Evolutionary conservation across 2,329 filamentous ascomycete species (phyloP), one percentile per base, ranked within the genome.

Genomic region (Exserohilum turcica): DNA sequence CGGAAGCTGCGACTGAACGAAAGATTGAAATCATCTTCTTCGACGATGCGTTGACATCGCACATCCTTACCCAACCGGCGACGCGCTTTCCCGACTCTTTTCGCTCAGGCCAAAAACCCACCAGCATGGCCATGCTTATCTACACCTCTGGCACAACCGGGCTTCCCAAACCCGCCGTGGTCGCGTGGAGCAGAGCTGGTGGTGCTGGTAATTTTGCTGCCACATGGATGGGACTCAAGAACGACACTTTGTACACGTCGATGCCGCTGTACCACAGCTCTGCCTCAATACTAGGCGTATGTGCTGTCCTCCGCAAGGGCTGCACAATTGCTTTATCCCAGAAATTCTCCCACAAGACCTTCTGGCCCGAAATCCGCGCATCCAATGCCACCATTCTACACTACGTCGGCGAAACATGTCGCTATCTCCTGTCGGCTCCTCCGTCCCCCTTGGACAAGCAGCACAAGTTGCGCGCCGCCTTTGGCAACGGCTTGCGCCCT

Each of bases 401-500:
- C 29, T 76, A 76, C 55, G 74, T 76, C 6, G 74, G 74, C 43
- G 74, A 76, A 52, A 72, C 72, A 6, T 75, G 71, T 49, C 66
- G 73, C 18, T 76, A 76, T 55, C 62, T 76, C 4, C 60, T 75
- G 32, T 64, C 73, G 2, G 71, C 70, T 2, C 72, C 73, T 1
- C 61, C 67, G 10, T 65, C 61, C 1, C 45, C 65, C 0, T 46
- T 66, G 3, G 74, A 76, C 59, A 69, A 63, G 40, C 47, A 65
- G 3, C 71, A 76, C 59, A 61, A 66, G 16, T 61, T 75, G 1
- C 63, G 59, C 13, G 59, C 61, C 3, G 71, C 71, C 2, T 75
- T 70, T 32, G 75, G 75, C 9, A 77, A 77, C 42, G 75, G 75
- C n/a, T 62, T 77, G 10, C 63, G 75, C 5, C 74, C 74, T 0